Evolutionary conservation across 1,284 basidiomycete species (phyloP), one percentile per base, ranked within the genome.

Genomic region (Garcileccinum viscosum): DNA sequence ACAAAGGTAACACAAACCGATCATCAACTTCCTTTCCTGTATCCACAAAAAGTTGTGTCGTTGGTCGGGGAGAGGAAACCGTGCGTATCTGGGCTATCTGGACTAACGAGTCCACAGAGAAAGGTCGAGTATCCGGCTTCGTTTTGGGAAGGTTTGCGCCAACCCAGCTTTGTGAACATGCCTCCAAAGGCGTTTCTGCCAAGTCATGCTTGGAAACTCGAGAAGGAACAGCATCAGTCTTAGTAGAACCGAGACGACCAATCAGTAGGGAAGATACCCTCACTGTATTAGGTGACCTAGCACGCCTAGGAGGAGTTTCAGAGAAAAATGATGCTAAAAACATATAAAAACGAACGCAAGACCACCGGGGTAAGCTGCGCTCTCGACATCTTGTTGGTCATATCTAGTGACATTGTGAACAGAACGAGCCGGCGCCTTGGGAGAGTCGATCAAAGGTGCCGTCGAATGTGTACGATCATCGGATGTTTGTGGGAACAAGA

Each of bases 401-500:
- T 9, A 64, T 44, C 40, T 22, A 35, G 63, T 8, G 5, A n/a
- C 24, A 37, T 33, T 30, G 22, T 64, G 71, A 35, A 38, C 42
- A 19, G 66, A 53, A 40, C 27, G 60, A 38, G 33, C 0, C 15
- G 19, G 67, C 38, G 1, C 63, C 27, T 8, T 58, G 17, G 68
- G 64, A 44, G 68, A 70, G 17, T 7, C 19, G 7, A 30, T 22
- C 19, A 33, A 2, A 11, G 62, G 19, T 17, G 40, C 33, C 19
- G 30, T 58, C 11, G 30, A 56, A 58, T 47, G 22, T 15, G 50
- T n/a, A 30, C 63, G 66, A 33, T 61, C 27, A 24, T 62, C 7
- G 30, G 70, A 74, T 33, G 75, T 69, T 32, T 72, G 67, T 1
- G 69, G 68, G 44, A 78, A 42, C 11, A 66, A 59, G 33, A 76